Evolutionary conservation across 108 stramenopile species (phyloP), one percentile per base, ranked within the genome.

Genomic region (Mediolabrus comicus): DNA sequence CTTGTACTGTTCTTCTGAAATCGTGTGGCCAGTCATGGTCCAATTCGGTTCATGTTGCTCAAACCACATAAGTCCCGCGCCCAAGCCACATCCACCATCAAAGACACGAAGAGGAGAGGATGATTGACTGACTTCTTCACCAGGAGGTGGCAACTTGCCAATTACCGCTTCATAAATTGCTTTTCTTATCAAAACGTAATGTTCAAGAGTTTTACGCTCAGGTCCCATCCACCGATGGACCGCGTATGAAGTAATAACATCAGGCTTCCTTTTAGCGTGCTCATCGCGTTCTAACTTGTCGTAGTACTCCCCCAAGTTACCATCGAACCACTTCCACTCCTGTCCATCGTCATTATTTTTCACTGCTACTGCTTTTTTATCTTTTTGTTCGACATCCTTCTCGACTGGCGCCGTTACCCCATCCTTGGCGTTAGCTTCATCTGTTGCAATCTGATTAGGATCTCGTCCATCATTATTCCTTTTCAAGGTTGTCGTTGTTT

Each of bases 181-280:
- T 19, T 52, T 12, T 12, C 53, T 10, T 12, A 85, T 19, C n/a
- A 85, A 46, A 30, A 71, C 27, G 54, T 85, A 85, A 63, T 85
- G 84, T 28, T 55, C 53, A 53, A 66, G 35, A 0, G 84, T 85
- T 26, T 54, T 61, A 58, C 62, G 54, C 13, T 79, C 53, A 2
- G 35, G 24, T 8, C 84, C 84, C 74, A 85, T 71, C 84, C 84
- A 85, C 31, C 84, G 74, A 80, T 85, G 84, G 14, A 85, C 84
- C 11, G 81, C 84, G 53, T 85, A 82, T 9, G 36, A 49, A 4
- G 59, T 62, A 3, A 85, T 69, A 26, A 70, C 52, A 38, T 64
- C 70, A 9, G 84, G 84, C 28, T 85, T 58, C 4, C 81, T 69
- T 38, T 80, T 79, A 0, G 24, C 28, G 22, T 80, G 75, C 29